Percentiles rank a stretch among this genome's conserved stretches.
Evolutionary conservation across 805 yeast species (phyloP).

Genomic region (Jamesozyma lodderae): DNA sequence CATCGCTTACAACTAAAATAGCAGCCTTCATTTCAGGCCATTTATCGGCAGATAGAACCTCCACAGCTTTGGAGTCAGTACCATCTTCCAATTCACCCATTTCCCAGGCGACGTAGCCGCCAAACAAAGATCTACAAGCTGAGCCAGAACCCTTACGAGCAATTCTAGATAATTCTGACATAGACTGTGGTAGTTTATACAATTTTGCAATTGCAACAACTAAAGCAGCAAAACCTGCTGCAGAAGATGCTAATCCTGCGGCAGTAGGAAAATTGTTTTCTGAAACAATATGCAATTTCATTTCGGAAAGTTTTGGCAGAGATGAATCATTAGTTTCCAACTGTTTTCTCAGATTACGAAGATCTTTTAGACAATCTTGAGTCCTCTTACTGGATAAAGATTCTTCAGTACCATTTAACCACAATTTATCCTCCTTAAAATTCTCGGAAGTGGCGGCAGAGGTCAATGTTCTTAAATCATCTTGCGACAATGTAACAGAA

Average conservation of each 20-base stretch:
- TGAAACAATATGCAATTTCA: constrained; percentile 71
- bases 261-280: constrained; percentile 99
- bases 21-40: constrained; percentile 95
- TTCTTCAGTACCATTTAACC: constrained; percentile 81
- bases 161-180: constrained; percentile 79
- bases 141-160: constrained; percentile 99
- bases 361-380: constrained; percentile 65
- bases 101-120: constrained; percentile 99
- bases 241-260: constrained; percentile 95
- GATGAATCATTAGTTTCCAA: constrained; percentile 46
- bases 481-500: constrained; percentile 86
- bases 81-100: constrained; percentile 78
- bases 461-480: constrained; percentile 84
- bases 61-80: constrained; percentile 89
- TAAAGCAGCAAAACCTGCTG: constrained; percentile 97
- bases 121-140: constrained; percentile 93
- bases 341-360: constrained; percentile 55
- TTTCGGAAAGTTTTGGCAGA: constrained; percentile 53
- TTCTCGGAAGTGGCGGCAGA: constrained; percentile 63
- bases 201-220: constrained; percentile 81
- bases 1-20: constrained; percentile 85
- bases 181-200: constrained; percentile 75
- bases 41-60: constrained; percentile 72
- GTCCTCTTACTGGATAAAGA: constrained; percentile 55
- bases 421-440: constrained; percentile 57